Conservation (phyloP, 805 yeast species). For the Starmerella scarabaei region DNA sequence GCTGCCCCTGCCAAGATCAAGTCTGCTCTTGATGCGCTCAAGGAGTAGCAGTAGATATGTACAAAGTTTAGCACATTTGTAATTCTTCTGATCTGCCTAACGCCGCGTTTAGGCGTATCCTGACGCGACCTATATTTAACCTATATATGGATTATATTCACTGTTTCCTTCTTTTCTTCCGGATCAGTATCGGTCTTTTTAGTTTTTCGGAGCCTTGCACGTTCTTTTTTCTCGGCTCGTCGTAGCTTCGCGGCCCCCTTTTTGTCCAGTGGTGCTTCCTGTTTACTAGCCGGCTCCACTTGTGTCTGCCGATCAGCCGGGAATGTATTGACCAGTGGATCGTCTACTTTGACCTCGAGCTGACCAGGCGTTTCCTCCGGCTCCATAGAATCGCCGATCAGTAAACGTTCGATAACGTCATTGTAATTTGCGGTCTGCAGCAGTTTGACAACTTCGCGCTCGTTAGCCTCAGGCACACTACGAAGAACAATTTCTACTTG, state of each 20-base stretch:
- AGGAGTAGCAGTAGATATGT: conserved; percentile 1
- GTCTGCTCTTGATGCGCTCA: conserved; percentile 53
- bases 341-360: too few species aligned
- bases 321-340: too few species aligned
- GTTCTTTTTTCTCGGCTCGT: background rate
- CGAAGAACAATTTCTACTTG: conserved; percentile 23
- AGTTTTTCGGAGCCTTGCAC: background rate
- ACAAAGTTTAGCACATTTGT: background rate
- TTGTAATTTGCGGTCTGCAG: conserved; percentile 18
- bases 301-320: too few species aligned
- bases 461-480: conserved; percentile 21
- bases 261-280: background rate
- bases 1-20: conserved; percentile 51
- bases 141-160: too few species aligned
- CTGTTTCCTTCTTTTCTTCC: too few species aligned
- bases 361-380: background rate
- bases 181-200: background rate
- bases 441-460: conserved; percentile 8
- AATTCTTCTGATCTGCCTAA: background rate
- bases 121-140: too few species aligned
- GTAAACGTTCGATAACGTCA: conserved; percentile 24
- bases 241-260: background rate
- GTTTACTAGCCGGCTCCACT: background rate
- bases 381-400: conserved; percentile 14
- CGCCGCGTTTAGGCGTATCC: too few species aligned